phyloP scores from a whole-genome alignment of 257 asterid species.

The Anisodus tanguticus region DNA sequence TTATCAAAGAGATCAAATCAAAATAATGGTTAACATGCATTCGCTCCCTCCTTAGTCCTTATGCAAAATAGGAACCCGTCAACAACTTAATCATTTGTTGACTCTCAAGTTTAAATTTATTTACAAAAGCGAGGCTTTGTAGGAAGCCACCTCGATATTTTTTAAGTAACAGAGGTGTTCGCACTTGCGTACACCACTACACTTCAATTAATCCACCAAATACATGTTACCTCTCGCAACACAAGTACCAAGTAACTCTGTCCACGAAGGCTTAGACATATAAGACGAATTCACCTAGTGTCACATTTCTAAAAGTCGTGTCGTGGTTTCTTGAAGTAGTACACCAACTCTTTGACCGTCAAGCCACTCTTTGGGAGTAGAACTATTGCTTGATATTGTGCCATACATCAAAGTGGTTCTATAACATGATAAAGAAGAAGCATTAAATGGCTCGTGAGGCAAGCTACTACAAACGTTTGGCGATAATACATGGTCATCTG shows the following conservation, averaged over 20 bases:
- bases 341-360: neutral
- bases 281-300: too few species aligned
- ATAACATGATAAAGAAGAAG: constrained; percentile 20
- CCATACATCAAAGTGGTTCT: constrained; percentile 2
- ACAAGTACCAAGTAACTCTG: too few species aligned
- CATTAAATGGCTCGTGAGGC: neutral
- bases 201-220: neutral
- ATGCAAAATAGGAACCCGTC: neutral
- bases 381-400: constrained; percentile 8
- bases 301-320: too few species aligned
- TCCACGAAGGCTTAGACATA: too few species aligned
- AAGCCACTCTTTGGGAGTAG: neutral
- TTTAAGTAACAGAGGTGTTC: neutral
- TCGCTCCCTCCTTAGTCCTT: neutral
- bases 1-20: neutral
- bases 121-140: neutral
- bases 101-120: constrained; percentile 5
- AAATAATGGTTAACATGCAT: neutral
- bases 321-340: too few species aligned
- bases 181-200: neutral
- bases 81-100: neutral
- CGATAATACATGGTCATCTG: neutral
- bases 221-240: too few species aligned
- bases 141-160: neutral
- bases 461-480: constrained; percentile 16